A percentile compares a stretch with the other conserved stretches of the same genome.
Evolutionary conservation across 768 basidiomycete species (phyloP).

Genomic region (Chalciporus piperatus): DNA sequence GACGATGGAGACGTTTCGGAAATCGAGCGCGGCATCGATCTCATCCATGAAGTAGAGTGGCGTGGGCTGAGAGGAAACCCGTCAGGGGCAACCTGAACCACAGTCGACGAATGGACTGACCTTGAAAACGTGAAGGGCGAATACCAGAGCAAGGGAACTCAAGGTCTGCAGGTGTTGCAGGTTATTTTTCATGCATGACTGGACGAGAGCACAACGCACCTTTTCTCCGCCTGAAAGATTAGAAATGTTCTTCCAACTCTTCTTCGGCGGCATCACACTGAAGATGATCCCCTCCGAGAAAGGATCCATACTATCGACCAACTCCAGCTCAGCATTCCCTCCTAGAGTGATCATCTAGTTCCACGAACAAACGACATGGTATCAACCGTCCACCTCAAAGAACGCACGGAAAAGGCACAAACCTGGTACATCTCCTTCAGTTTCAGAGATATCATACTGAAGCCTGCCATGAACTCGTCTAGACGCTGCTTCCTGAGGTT

Average conservation of each 20-base stretch:
- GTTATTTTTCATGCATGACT: neutral
- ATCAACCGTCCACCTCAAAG: neutral
- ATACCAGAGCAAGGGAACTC: too few relatives aligned
- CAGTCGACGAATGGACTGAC: too few relatives aligned
- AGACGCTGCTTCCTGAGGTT: constrained; percentile 81
- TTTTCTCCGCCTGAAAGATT: constrained; percentile 99
- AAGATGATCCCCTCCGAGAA: constrained; percentile 99
- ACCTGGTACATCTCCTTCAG: constrained; percentile 99
- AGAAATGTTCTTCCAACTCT: constrained; percentile 98
- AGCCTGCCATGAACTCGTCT: constrained; percentile 96
- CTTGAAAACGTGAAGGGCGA: too few relatives aligned
- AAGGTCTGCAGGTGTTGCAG: constrained; percentile 58
- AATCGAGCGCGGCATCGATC: too few relatives aligned
- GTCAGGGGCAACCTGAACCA: too few relatives aligned
- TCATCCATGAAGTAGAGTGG: too few relatives aligned
- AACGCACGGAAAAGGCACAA: constrained; percentile 8
- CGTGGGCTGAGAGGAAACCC: too few relatives aligned
- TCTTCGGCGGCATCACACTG: constrained; percentile 99
- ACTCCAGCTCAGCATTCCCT: constrained; percentile 94
- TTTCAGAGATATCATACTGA: constrained; percentile 88
- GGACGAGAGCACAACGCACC: constrained; percentile 38
- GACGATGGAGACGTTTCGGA: too few relatives aligned
- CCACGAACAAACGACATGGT: neutral
- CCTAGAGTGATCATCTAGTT: constrained; percentile 96
- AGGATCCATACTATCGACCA: constrained; percentile 97